These are phyloP conservation scores for Ambrosiella beaveri DNA, from an alignment of 2,329 filamentous ascomycete genomes.

Conservation along the genomic window DNA sequence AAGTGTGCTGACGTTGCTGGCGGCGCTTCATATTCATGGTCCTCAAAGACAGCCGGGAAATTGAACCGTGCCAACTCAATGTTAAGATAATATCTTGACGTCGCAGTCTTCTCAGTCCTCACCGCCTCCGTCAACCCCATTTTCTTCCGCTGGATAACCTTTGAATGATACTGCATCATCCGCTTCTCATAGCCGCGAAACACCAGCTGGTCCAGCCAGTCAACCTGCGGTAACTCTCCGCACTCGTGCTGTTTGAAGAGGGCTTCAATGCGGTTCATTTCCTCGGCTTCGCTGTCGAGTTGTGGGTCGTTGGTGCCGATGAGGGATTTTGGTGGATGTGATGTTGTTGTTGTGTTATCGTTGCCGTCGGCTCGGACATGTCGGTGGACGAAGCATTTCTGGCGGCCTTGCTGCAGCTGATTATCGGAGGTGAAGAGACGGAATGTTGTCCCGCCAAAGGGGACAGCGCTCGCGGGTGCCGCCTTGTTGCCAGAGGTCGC, in stretches of 20 bases:
- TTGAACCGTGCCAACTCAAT: conserved; percentile 90
- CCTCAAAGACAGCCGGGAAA: conserved; percentile 86
- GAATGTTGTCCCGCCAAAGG: conserved; percentile 87
- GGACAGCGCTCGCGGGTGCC: conserved; percentile 60
- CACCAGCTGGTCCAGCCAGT: conserved; percentile 90
- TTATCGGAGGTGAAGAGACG: conserved; percentile 85
- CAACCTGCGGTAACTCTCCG: conserved; percentile 81
- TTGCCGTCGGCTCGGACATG: conserved; percentile 73
- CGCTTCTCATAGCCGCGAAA: conserved; percentile 73
- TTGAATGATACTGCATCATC: conserved; percentile 23
- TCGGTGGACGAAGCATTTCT: conserved; percentile 77
- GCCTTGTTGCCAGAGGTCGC: conserved; percentile 53
- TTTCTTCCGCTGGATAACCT: conserved; percentile 21
- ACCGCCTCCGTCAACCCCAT: conserved; percentile 16
- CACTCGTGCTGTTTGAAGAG: conserved; percentile 97
- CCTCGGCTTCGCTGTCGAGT: conserved; percentile 53
- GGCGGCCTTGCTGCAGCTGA: conserved; percentile 75
- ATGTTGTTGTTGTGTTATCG: conserved; percentile 60
- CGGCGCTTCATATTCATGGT: conserved; percentile 78
- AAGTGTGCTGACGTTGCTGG: conserved; percentile 26
- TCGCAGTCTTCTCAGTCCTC: conserved; percentile 17
- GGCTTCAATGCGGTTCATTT: conserved; percentile 75
- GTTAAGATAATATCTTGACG: conserved; percentile 56
- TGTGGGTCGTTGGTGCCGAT: conserved; percentile 32
- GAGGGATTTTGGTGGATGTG: conserved; percentile 35